A percentile compares a stretch with the other conserved stretches of the same genome.
Conservation (phyloP, 179 eudicot species). For the Pouteria campechiana region DNA sequence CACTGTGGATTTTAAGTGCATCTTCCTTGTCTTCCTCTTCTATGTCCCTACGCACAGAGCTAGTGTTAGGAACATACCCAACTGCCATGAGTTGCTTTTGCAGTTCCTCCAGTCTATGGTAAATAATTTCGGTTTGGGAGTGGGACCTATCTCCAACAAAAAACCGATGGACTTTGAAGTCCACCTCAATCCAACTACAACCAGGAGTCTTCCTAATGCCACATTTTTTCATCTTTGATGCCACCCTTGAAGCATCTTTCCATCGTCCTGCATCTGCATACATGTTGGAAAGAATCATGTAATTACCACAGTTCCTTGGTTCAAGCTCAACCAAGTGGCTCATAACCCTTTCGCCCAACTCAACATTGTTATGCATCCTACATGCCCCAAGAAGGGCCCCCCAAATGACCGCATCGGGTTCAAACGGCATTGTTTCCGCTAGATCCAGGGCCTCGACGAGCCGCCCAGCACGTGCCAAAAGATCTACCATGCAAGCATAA, state of each 20-base stretch:
- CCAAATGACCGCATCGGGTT: constrained; percentile 6
- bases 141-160: constrained; percentile 7
- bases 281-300: constrained; percentile 11
- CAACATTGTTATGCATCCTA: constrained; percentile 9
- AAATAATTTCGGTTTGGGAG: constrained; percentile 3
- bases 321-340: constrained; percentile 9
- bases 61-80: not conserved
- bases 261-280: constrained; percentile 9
- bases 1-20: constrained; percentile 8
- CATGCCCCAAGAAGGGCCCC: constrained; percentile 10
- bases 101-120: constrained; percentile 4
- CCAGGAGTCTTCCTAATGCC: constrained; percentile 14
- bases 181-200: constrained; percentile 14
- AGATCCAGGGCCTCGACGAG: constrained; percentile 10
- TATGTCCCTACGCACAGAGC: not conserved
- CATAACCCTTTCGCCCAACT: constrained; percentile 2
- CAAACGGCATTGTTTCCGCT: not conserved
- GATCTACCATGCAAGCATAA: constrained; percentile 9
- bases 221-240: constrained; percentile 6
- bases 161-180: constrained; percentile 6
- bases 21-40: not conserved
- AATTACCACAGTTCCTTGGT: constrained; percentile 6
- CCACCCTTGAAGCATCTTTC: constrained; percentile 1
- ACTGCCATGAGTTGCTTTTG: constrained; percentile 1
- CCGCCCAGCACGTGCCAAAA: constrained; percentile 12